Evolutionary conservation across 345 rosid genomes (phyloP), one percentile per base, ranked within the genome.

Genomic region (Zanthoxylum bungeanum): DNA sequence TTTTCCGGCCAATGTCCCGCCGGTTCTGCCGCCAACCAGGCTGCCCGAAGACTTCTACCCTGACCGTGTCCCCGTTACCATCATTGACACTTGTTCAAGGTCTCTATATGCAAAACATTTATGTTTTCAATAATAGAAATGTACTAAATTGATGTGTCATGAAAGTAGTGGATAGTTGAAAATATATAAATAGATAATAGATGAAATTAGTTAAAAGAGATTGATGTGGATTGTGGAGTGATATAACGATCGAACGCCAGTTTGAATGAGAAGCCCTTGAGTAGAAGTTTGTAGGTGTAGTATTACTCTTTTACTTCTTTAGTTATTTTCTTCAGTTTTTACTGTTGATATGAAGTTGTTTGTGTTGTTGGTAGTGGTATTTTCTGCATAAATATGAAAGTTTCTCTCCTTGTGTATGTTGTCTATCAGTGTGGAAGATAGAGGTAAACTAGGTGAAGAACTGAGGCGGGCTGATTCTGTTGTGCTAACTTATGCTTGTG

Each of bases 21-120:
- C 91, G 1, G 86, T 96, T 64, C 77, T 95, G 58, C 99, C 97
- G 7, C 93, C 91, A 8, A 88, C 94, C 2, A 77, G 91, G 60
- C 58, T 93, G 77, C 95, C 97, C 0, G 82, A 82, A 64, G 96
- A 96, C 58, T 83, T 86, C 77, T 93, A 85, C 81, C 96, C 98
- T 0, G 99, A 96, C 34, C 89, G 88, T 0, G 84, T 93, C 5
- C 95, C 99, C 6, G 86, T 96, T 75, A 96, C 95, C 9, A 91
- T 96, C 76, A 83, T 89, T 5, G 99, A 95, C 75, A 92, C 96
- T 64, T 87, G 98, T 33, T 90, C 98, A 1, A 94, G 87, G 98
- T 92, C 52, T 68, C 17, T 21, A n/a, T 49, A 5, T 19, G 27
- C n/a, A 10, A 47, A 21, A 27, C 4, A 30, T 19, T 17, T 58